These are phyloP conservation scores for Phycomyces blakesleeanus DNA, from an alignment of 192 early-diverging fungal species.

Conservation along the genomic window DNA sequence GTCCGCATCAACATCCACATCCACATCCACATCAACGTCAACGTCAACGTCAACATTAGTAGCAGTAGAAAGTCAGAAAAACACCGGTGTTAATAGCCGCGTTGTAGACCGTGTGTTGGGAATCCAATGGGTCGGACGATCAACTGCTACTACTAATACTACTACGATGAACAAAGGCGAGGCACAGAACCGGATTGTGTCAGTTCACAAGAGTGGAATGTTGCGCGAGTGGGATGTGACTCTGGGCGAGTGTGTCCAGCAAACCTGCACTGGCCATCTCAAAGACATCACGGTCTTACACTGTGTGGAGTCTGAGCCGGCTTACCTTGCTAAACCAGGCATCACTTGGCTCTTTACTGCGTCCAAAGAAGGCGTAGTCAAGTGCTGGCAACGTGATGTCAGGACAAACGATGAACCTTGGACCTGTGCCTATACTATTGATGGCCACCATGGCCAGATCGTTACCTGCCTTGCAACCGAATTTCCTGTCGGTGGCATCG, in stretches of 20 bases:
- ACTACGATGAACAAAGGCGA: constrained; percentile 4
- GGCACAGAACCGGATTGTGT: constrained; percentile 14
- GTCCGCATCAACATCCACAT: too few relatives aligned
- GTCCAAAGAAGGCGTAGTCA: constrained; percentile 27
- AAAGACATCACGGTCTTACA: constrained; percentile 16
- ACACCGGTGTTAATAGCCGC: neutral
- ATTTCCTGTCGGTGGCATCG: constrained; percentile 28
- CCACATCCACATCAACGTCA: too few relatives aligned
- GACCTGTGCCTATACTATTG: constrained; percentile 24
- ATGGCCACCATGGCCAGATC: constrained; percentile 4
- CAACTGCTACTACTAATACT: too few relatives aligned
- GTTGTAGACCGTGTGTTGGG: constrained; percentile 8
- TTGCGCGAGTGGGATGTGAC: constrained; percentile 33
- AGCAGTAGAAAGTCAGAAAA: neutral
- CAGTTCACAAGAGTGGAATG: constrained; percentile 25
- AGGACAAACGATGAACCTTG: neutral
- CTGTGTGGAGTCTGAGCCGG: constrained; percentile 7
- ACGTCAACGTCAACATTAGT: too few relatives aligned
- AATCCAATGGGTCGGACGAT: constrained; percentile 21
- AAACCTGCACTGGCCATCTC: constrained; percentile 5
- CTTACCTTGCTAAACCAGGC: constrained; percentile 17
- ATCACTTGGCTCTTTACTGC: constrained; percentile 28
- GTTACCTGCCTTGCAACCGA: constrained; percentile 19
- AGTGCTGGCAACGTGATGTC: constrained; percentile 21
- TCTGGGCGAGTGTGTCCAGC: constrained; percentile 27